Conservation (phyloP, 2,329 filamentous ascomycete species). For the Blastomyces parvus region DNA sequence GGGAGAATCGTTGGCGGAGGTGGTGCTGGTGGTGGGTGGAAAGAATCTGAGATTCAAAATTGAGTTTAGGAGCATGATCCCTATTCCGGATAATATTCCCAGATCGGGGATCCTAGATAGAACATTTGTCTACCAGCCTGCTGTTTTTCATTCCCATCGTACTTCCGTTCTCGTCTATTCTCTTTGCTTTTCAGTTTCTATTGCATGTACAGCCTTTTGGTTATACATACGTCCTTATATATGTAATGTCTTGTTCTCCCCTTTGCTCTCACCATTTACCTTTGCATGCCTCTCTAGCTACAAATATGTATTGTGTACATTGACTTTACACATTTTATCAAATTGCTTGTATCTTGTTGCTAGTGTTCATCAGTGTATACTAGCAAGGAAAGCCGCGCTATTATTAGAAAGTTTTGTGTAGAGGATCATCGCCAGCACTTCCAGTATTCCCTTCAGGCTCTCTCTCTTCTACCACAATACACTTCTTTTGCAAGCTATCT, state of each 20-base stretch:
- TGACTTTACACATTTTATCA: too few species aligned
- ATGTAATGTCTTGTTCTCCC: background rate
- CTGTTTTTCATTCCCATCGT: background rate
- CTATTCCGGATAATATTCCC: background rate
- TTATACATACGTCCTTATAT: background rate
- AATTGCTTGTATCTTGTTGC: too few species aligned
- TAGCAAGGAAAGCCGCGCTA: too few species aligned
- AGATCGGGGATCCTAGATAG: background rate
- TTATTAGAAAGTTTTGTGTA: too few species aligned
- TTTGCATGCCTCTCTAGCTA: background rate
- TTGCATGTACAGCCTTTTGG: background rate
- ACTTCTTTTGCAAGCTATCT: too few species aligned
- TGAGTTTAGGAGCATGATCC: constrained; percentile 24
- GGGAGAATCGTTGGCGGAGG: constrained; percentile 49
- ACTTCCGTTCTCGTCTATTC: background rate
- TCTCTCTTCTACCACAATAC: too few species aligned
- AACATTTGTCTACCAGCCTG: background rate
- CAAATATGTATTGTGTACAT: background rate
- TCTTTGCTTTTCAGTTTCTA: background rate
- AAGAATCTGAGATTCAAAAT: constrained; percentile 58
- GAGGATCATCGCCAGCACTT: too few species aligned
- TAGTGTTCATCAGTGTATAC: too few species aligned
- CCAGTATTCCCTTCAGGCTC: too few species aligned
- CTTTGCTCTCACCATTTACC: background rate
- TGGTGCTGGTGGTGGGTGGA: constrained; percentile 48